A percentile compares a stretch with the other conserved stretches of the same genome.
These are phyloP conservation scores for Wickerhamomyces silvicola DNA, from an alignment of 805 yeast species.

Conservation along the genomic window DNA sequence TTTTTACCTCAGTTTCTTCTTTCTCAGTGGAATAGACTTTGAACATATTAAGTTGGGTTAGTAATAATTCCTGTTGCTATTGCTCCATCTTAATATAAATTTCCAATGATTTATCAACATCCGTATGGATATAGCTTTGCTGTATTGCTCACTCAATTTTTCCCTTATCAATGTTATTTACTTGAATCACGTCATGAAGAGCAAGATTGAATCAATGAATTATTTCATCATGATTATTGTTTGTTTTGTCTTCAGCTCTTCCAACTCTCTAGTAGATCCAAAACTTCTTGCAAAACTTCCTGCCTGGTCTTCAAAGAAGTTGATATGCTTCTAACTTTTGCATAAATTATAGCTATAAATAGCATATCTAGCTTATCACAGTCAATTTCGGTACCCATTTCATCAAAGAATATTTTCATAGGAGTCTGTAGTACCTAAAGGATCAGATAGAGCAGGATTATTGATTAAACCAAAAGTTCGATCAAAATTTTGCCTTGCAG, in stretches of 20 bases:
- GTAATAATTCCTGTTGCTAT: constrained; percentile 17
- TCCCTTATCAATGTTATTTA: constrained; percentile 25
- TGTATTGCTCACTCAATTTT: constrained; percentile 33
- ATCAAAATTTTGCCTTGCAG: constrained; percentile 18
- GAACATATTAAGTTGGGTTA: constrained; percentile 29
- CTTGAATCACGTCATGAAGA: constrained; percentile 19
- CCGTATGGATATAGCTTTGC: constrained; percentile 21
- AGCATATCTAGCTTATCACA: constrained; percentile 17
- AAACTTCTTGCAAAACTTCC: constrained; percentile 18
- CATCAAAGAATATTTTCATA: constrained; percentile 29
- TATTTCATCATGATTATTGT: constrained; percentile 14
- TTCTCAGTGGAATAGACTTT: constrained; percentile 14
- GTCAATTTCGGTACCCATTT: constrained; percentile 21
- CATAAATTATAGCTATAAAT: constrained; percentile 23
- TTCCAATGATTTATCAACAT: constrained; percentile 14
- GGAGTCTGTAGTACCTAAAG: constrained; percentile 25
- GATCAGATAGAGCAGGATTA: constrained; percentile 21
- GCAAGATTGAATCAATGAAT: constrained; percentile 23
- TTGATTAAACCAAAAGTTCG: constrained; percentile 22
- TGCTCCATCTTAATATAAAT: constrained; percentile 21
- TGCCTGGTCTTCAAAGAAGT: constrained; percentile 17
- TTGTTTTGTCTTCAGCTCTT: constrained; percentile 24
- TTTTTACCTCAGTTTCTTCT: constrained; percentile 11
- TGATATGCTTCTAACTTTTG: constrained; percentile 22
- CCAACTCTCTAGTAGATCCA: constrained; percentile 27